Conservation (phyloP, 768 basidiomycete genomes). For the Mycena latifolia region DNA sequence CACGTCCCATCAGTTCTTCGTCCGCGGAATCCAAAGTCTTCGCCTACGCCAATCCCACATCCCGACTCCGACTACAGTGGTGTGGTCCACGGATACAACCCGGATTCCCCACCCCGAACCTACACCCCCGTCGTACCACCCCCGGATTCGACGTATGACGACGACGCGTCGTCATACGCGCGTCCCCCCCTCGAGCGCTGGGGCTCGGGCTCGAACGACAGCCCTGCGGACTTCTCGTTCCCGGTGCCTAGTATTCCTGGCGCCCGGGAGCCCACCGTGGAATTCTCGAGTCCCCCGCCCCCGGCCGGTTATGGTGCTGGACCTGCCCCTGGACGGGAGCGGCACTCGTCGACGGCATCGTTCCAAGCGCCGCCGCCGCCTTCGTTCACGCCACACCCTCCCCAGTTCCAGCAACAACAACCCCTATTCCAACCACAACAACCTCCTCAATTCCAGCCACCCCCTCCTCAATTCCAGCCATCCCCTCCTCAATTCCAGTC, state of each 20-base stretch:
- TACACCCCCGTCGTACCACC: constrained; percentile 31
- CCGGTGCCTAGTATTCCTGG: constrained; percentile 43
- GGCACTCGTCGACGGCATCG: neutral
- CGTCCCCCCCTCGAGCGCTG: constrained; percentile 23
- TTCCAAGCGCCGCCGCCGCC: constrained; percentile 22
- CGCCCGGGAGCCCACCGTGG: constrained; percentile 19
- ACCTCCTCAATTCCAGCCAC: constrained; percentile 35
- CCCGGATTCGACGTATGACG: constrained; percentile 15
- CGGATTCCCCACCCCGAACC: constrained; percentile 15
- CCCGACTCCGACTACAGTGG: constrained; percentile 33
- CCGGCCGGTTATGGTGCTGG: no score
- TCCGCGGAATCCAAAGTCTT: constrained; percentile 48
- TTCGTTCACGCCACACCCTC: constrained; percentile 5
- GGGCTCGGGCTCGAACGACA: constrained; percentile 24
- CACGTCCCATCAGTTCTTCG: constrained; percentile 58
- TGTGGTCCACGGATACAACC: constrained; percentile 11
- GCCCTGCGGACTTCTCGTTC: constrained; percentile 43
- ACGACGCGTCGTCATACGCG: constrained; percentile 4
- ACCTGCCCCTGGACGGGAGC: no score
- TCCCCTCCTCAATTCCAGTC: constrained; percentile 18
- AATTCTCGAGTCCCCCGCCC: constrained; percentile 23
- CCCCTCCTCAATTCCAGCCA: constrained; percentile 5
- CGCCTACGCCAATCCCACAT: constrained; percentile 33
- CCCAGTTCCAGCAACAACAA: constrained; percentile 6
- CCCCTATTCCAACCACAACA: constrained; percentile 19